phyloP scores from a whole-genome alignment of 2,329 filamentous ascomycete species.

The Neopestalotiopsis clavispora region DNA sequence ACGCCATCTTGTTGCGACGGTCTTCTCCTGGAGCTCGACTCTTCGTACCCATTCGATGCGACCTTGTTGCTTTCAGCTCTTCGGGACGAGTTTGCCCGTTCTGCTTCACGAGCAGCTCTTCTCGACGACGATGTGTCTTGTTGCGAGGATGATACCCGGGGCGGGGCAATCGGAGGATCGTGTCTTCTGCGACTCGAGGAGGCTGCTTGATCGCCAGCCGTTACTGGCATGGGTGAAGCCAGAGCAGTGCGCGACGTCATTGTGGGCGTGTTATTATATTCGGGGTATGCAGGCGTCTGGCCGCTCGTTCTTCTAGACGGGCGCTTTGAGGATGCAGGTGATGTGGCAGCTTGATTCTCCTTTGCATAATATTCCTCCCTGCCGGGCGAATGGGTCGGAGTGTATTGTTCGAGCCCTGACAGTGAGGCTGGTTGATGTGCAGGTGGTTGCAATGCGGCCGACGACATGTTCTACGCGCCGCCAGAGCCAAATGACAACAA shows the following conservation, averaged over 20 bases:
- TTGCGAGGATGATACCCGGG: constrained; percentile 80
- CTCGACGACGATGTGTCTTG: constrained; percentile 44
- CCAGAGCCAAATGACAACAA: constrained; percentile 13
- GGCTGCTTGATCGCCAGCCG: constrained; percentile 46
- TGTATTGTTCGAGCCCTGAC: constrained; percentile 54
- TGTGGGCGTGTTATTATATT: constrained; percentile 39
- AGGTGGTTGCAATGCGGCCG: constrained; percentile 66
- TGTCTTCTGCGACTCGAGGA: constrained; percentile 58
- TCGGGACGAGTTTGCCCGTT: constrained; percentile 48
- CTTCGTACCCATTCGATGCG: constrained; percentile 38
- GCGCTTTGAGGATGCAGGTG: constrained; percentile 57
- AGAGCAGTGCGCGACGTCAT: constrained; percentile 55
- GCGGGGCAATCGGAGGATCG: constrained; percentile 75
- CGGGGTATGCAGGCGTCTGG: constrained; percentile 44
- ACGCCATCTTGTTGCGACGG: constrained; percentile 37
- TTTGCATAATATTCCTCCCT: constrained; percentile 63
- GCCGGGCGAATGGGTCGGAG: constrained; percentile 55
- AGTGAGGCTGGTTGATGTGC: constrained; percentile 58
- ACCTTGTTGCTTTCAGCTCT: constrained; percentile 31
- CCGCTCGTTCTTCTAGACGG: constrained; percentile 59
- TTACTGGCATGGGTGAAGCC: constrained; percentile 45
- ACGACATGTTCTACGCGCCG: constrained; percentile 59
- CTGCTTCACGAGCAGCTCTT: constrained; percentile 49
- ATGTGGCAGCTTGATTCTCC: constrained; percentile 47
- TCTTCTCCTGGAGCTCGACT: constrained; percentile 42